These are phyloP conservation scores for Diaporthe aspalathi DNA, from an alignment of 2,329 filamentous ascomycete genomes.

Conservation along the genomic window DNA sequence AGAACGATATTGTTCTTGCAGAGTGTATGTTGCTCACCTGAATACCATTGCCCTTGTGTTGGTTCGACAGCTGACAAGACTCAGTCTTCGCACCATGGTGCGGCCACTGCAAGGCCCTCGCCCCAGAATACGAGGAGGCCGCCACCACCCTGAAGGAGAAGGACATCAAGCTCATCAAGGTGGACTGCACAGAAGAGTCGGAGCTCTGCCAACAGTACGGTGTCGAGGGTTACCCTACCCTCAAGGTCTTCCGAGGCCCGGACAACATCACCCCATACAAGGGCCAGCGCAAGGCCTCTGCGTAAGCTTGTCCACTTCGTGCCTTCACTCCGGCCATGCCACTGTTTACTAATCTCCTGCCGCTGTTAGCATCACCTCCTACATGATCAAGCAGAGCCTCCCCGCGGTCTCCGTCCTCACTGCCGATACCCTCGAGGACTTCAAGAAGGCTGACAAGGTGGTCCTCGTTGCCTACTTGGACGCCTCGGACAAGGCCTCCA, in stretches of 20 bases:
- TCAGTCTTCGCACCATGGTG: slow-evolving; percentile 96
- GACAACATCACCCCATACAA: slow-evolving; percentile 86
- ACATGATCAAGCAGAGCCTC: slow-evolving; percentile 98
- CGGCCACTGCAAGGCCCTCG: slow-evolving; percentile 98
- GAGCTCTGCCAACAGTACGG: slow-evolving; percentile 91
- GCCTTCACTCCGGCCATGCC: background rate
- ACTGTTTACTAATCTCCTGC: slow-evolving; percentile 16
- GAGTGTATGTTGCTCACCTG: slow-evolving; percentile 75
- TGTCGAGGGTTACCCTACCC: slow-evolving; percentile 97
- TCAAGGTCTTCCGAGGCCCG: slow-evolving; percentile 96
- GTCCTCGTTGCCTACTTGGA: slow-evolving; percentile 91
- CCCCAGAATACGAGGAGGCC: slow-evolving; percentile 89
- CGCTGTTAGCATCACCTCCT: slow-evolving; percentile 72
- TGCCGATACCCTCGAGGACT: slow-evolving; percentile 87
- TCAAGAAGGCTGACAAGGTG: slow-evolving; percentile 98
- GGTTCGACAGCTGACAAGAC: slow-evolving; percentile 1
- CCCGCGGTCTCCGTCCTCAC: slow-evolving; percentile 88
- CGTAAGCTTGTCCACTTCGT: slow-evolving; percentile 58
- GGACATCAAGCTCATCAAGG: slow-evolving; percentile 85
- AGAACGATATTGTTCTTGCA: slow-evolving; percentile 89
- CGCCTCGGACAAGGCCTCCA: slow-evolving; percentile 83
- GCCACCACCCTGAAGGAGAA: slow-evolving; percentile 88
- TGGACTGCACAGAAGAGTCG: slow-evolving; percentile 94
- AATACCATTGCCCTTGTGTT: background rate
- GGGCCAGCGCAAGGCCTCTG: slow-evolving; percentile 88